Conservation (phyloP, 2,329 filamentous ascomycete genomes). For the Diaporthe sp. region DNA sequence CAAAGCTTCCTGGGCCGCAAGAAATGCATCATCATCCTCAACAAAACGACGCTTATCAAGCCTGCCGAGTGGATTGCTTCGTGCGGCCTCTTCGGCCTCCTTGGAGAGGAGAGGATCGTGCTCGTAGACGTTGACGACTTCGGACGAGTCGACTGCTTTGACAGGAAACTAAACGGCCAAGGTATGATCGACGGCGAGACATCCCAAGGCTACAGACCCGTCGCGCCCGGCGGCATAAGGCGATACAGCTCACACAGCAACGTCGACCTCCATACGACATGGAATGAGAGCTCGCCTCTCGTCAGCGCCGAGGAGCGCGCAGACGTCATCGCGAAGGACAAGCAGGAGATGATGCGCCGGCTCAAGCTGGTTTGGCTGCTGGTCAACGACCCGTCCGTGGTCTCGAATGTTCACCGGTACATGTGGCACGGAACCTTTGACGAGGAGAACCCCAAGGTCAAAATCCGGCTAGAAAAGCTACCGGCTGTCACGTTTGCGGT, state of each 20-base stretch:
- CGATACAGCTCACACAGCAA: background rate
- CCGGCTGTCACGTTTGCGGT: background rate
- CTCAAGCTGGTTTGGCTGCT: background rate
- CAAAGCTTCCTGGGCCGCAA: background rate
- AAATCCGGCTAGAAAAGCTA: background rate
- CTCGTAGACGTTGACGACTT: background rate
- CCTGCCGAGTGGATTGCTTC: background rate
- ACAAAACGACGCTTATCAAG: background rate
- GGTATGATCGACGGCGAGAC: background rate
- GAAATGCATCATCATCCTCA: background rate
- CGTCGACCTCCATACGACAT: background rate
- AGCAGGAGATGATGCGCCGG: background rate
- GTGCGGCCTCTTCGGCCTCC: background rate
- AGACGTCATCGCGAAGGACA: background rate
- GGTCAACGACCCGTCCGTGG: background rate
- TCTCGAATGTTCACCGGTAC: background rate
- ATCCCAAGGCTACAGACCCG: fast-evolving
- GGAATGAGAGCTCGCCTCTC: background rate
- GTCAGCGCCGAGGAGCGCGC: background rate
- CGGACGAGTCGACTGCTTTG: background rate
- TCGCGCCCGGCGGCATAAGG: background rate
- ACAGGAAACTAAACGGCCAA: background rate
- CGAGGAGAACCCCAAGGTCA: background rate
- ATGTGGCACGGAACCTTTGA: background rate
- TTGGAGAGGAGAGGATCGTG: background rate